Base-by-base conservation (phyloP, 176 grass and related monocot genomes). In the Canna indica region DNA sequence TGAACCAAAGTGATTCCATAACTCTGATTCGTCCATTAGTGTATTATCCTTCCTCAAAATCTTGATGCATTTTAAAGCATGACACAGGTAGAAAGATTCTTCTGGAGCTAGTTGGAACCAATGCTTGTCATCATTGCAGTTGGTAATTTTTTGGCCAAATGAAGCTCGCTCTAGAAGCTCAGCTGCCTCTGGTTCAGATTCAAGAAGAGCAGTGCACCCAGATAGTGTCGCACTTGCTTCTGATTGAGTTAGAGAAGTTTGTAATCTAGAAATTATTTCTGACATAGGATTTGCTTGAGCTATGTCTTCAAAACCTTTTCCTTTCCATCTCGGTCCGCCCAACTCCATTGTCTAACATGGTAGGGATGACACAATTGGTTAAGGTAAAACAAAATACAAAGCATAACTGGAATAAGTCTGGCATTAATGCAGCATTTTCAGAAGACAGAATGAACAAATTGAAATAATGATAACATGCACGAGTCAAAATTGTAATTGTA, bases 71-170 rank as follows among this genome's bases (percentile, higher is more conserved):
- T 60, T 72, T 1, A 91, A 17, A 73, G 28, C 59, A 47, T 80
- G 80, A 53, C 18, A 76, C 5, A 88, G 68, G 64, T 88, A 95
- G 64, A 95, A 95, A 18, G 82, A 32, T 76, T 95, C 88, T 61
- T 91, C 87, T 1, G 77, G 44, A 6, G 83, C 79, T 29, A 87
- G 47, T 65, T 95, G 81, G 70, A 88, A 85, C 66, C 80, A 83
- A 0, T 71, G 77, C 14, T 60, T 66, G 2, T 72, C 74, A 18
- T 25, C n/a, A 33, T 45, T 48, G 4, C 73, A 69, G 12, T 17
- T 87, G 0, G 68, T 80, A 27, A 87, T 3, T 0, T 36, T 15
- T 1, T 39, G 79, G 14, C 90, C 90, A 47, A 90, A 82, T 59
- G 76, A n/a, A 7, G 79, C 71, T 0, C 46, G 27, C 31, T 70